A percentile compares a stretch with the other conserved stretches of the same genome.
Conservation (phyloP, 73 alveolate species). For the Tetrahymena borealis region DNA sequence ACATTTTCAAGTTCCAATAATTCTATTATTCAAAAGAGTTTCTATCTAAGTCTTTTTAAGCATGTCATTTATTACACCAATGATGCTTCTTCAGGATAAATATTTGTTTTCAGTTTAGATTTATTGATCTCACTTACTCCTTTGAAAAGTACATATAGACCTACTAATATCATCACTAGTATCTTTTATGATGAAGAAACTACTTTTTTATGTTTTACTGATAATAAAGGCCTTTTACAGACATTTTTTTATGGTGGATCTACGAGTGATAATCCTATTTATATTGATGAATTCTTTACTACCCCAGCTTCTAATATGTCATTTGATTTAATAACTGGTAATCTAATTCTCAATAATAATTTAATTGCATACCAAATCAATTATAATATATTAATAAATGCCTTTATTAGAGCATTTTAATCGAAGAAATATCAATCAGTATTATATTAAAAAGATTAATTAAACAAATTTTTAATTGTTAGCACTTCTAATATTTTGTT, state of each 20-base stretch:
- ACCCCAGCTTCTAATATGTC: not conserved
- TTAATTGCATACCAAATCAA: not conserved
- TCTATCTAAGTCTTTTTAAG: too few relatives aligned
- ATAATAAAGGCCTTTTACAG: not conserved
- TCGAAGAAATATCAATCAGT: not conserved
- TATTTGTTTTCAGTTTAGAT: not conserved
- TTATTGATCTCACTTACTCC: not conserved
- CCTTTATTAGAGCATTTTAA: not conserved
- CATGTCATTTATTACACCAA: too few relatives aligned
- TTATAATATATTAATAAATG: not conserved
- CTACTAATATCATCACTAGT: not conserved
- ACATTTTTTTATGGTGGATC: not conserved
- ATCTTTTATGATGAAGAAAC: not conserved
- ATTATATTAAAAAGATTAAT: not conserved
- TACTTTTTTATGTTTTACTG: not conserved
- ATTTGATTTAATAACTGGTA: not conserved
- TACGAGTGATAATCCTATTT: not conserved
- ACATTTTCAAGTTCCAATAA: too few relatives aligned
- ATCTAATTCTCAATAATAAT: not conserved
- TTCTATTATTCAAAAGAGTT: too few relatives aligned
- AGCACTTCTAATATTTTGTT: not conserved
- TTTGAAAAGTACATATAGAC: not conserved
- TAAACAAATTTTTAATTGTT: not conserved
- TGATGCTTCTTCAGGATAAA: too few relatives aligned
- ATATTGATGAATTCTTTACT: not conserved